phyloP scores from a whole-genome alignment of 148 eudicot genomes.

The Rhododendron simsii region DNA sequence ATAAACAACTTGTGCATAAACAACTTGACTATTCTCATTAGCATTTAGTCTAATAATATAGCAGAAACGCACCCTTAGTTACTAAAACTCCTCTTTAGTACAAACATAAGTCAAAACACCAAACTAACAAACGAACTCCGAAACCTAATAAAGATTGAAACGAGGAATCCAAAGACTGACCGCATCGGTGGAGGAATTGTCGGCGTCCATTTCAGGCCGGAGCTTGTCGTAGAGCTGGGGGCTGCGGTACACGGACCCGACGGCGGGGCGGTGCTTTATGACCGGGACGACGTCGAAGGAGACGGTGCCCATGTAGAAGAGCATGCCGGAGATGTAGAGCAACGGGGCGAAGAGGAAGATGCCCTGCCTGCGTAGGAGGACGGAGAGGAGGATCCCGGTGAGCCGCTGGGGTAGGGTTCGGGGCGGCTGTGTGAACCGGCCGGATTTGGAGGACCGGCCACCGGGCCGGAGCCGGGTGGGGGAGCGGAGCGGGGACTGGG shows the following conservation, averaged over 20 bases:
- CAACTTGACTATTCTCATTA: not conserved
- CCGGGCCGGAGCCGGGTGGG: slow-evolving; percentile 49
- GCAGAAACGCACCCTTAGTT: not conserved
- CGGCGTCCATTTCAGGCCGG: slow-evolving; percentile 66
- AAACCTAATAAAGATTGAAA: not conserved
- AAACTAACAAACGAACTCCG: not conserved
- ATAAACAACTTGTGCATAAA: not conserved
- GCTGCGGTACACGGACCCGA: slow-evolving; percentile 79
- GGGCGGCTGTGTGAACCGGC: slow-evolving; percentile 25
- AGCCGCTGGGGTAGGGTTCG: slow-evolving; percentile 61
- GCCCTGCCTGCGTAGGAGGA: slow-evolving; percentile 72
- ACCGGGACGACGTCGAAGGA: slow-evolving; percentile 74
- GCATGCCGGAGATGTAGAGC: slow-evolving; percentile 75
- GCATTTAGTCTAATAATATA: not conserved
- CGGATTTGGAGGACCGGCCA: slow-evolving; percentile 28
- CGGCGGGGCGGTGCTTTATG: slow-evolving; percentile 48
- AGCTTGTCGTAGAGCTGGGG: slow-evolving; percentile 78
- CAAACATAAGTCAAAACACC: not conserved
- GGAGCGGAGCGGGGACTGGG: slow-evolving; percentile 71
- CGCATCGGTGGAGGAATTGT: slow-evolving; percentile 79
- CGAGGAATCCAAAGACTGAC: not conserved
- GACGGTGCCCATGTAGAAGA: slow-evolving; percentile 87
- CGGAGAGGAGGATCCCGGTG: slow-evolving; percentile 58
- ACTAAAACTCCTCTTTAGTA: not conserved
- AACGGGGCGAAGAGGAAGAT: slow-evolving; percentile 82